Conservation (phyloP, 257 asterid genomes). For the Capsicum chinense region DNA sequence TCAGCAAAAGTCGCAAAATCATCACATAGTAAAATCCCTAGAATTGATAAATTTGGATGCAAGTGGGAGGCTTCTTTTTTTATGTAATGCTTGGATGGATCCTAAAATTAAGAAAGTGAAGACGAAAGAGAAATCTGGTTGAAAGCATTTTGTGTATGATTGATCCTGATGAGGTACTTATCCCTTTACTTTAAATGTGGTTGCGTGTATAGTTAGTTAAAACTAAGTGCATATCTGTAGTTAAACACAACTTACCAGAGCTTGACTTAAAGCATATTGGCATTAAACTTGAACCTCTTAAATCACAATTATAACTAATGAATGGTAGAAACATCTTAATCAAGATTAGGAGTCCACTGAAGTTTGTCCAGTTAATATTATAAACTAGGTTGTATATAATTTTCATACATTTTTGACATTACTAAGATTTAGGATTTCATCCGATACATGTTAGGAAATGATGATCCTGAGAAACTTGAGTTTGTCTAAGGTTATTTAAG, state of each 20-base stretch:
- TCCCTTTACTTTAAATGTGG: background rate
- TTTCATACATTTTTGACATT: no score
- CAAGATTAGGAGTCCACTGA: background rate
- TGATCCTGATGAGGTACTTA: background rate
- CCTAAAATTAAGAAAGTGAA: conserved; percentile 37
- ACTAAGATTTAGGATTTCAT: no score
- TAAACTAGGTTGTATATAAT: no score
- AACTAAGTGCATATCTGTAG: background rate
- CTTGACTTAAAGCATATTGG: background rate
- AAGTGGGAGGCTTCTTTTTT: conserved; percentile 56
- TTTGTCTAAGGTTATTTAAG: no score
- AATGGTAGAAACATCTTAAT: background rate
- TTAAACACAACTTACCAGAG: background rate
- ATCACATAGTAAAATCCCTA: conserved; percentile 31
- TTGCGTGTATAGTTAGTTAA: background rate
- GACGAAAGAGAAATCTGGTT: conserved; percentile 37
- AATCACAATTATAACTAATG: background rate
- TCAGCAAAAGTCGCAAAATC: conserved; percentile 28
- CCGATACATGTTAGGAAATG: no score
- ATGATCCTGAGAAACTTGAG: no score
- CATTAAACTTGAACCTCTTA: background rate
- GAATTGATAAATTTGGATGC: conserved; percentile 32
- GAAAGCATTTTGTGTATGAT: background rate
- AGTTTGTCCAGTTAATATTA: background rate
- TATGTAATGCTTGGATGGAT: conserved; percentile 36